Evolutionary conservation across 192 early-diverging fungal species (phyloP).

Genomic region (Coemansia sp.): DNA sequence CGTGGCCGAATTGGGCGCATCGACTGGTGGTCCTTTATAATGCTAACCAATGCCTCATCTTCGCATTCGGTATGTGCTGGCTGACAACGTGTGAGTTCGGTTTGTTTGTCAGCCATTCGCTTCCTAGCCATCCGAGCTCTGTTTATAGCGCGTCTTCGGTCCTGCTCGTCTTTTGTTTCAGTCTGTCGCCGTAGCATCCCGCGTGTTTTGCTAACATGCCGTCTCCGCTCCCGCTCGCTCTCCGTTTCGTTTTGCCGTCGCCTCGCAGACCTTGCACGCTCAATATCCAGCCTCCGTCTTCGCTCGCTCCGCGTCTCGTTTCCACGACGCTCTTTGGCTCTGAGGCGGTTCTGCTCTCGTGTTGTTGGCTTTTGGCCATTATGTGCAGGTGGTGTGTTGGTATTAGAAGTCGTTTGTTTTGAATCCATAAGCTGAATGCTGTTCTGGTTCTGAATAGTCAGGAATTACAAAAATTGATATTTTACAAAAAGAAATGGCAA

Average conservation of each 20-base stretch:
- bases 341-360: conserved; percentile 22
- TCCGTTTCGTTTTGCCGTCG: conserved; percentile 24
- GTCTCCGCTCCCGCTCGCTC: conserved; percentile 13
- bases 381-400: too few relatives aligned
- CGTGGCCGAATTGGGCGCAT: too few relatives aligned
- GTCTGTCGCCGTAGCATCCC: conserved; percentile 23
- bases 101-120: too few relatives aligned
- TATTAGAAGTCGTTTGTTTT: too few relatives aligned
- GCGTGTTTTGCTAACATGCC: conserved; percentile 17
- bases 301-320: conserved; percentile 27
- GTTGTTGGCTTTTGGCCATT: not conserved
- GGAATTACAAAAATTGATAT: too few relatives aligned
- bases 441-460: too few relatives aligned
- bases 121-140: conserved; percentile 28
- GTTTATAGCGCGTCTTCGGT: conserved; percentile 16
- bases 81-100: too few relatives aligned
- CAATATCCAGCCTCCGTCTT: conserved; percentile 15
- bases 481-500: not conserved
- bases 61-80: too few relatives aligned
- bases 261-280: conserved; percentile 17
- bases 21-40: too few relatives aligned
- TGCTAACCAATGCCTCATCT: too few relatives aligned
- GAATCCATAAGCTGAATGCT: too few relatives aligned
- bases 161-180: conserved; percentile 32
- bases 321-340: conserved; percentile 16